Evolutionary conservation across 2,329 filamentous ascomycete genomes (phyloP), one percentile per base, ranked within the genome.

Genomic region (Apiospora malaysiana): DNA sequence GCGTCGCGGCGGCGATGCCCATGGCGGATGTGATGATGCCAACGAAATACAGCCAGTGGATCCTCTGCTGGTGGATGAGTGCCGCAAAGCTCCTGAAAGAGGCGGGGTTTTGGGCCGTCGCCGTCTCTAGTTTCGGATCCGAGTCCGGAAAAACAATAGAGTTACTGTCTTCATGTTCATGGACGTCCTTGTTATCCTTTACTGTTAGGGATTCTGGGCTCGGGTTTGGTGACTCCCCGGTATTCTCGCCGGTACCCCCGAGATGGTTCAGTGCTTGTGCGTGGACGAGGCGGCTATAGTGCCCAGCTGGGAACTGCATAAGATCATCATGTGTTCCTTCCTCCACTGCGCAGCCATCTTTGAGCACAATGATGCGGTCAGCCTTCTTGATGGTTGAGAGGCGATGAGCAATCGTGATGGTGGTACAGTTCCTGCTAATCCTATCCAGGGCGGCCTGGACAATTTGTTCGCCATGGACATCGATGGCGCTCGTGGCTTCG

Each of bases 271-370:
- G 51, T 14, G 72, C 45, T 49, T 77, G 75, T 2, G 73, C 74
- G 12, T 69, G 65, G n/a, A 77, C 75, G 9, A 77, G 67, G 32
- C 69, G 65, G 47, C 68, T 70, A 23, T 77, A 77, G 91, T 95
- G 0, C 90, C 90, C 68, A 94, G 82, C 10, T 92, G 84, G 78
- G 94, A 92, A 0, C 92, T 92, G 16, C 56, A 95, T 91, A 2
- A 92, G 91, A 2, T 88, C 85, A 4, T 81, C 79, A 74, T 90
- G 89, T 4, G 82, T 85, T 18, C 89, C 89, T 46, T 82, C 78
- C 74, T 90, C 88, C 4, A 87, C 80, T 67, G 90, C 82, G 16
- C 78, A 81, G n/a, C 85, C 85, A 10, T 83, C 79, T 8, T 87
- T 85, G 75, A 91, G 87, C 0, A 90, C 87, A 72, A 87, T 88